These are phyloP conservation scores for Lichina pygmaea DNA, from an alignment of 495 filamentous ascomycete species.

Conservation along the genomic window DNA sequence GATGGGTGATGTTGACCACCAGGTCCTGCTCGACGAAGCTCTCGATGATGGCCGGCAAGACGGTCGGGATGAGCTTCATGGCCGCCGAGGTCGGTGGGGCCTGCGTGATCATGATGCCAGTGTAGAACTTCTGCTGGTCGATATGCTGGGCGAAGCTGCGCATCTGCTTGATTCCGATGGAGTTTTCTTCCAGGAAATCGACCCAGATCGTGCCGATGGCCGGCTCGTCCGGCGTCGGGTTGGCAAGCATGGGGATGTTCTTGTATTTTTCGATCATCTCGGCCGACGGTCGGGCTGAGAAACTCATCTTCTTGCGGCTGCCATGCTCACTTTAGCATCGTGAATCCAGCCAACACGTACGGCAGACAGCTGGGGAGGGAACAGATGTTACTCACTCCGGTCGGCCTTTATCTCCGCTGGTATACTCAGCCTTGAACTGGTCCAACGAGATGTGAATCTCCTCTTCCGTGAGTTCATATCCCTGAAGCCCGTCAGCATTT, in stretches of 20 bases:
- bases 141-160: slow-evolving; percentile 67
- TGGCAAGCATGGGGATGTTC: slow-evolving; percentile 18
- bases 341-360: background rate
- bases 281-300: slow-evolving; percentile 57
- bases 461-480: slow-evolving; percentile 73
- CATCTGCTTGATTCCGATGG: slow-evolving; percentile 74
- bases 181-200: slow-evolving; percentile 56
- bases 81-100: slow-evolving; percentile 62
- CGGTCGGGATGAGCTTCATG: slow-evolving; percentile 50
- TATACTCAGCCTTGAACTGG: slow-evolving; percentile 41
- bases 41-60: slow-evolving; percentile 54
- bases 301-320: slow-evolving; percentile 62
- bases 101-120: slow-evolving; percentile 66
- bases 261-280: slow-evolving; percentile 59
- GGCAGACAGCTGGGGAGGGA: background rate
- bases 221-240: slow-evolving; percentile 25
- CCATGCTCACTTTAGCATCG: background rate
- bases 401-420: slow-evolving; percentile 31
- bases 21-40: slow-evolving; percentile 87
- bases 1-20: slow-evolving; percentile 92
- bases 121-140: slow-evolving; percentile 48
- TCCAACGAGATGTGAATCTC: slow-evolving; percentile 63
- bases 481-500: slow-evolving; percentile 19
- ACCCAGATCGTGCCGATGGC: slow-evolving; percentile 79
- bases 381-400: slow-evolving; percentile 27